These are phyloP conservation scores for Heliamphora pulchella DNA, from an alignment of 179 eudicot genomes.

Conservation along the genomic window DNA sequence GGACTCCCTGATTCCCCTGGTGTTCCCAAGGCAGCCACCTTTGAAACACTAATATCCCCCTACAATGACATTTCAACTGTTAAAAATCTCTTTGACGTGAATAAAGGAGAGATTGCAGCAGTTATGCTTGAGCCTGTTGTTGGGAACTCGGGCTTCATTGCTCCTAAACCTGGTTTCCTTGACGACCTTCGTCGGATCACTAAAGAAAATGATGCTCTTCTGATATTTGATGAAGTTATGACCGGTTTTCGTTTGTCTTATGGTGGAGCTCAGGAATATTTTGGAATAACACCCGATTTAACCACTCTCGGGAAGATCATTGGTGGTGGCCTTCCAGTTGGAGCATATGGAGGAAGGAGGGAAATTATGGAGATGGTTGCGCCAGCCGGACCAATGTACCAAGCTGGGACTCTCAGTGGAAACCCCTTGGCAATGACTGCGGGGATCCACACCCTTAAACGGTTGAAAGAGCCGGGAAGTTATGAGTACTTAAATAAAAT, in stretches of 20 bases:
- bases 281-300: slow-evolving; percentile 78
- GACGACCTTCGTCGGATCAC: slow-evolving; percentile 52
- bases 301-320: slow-evolving; percentile 90
- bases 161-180: slow-evolving; percentile 70
- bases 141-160: slow-evolving; percentile 83
- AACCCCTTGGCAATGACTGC: slow-evolving; percentile 99
- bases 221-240: slow-evolving; percentile 91
- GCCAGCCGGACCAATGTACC: slow-evolving; percentile 92
- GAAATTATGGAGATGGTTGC: slow-evolving; percentile 99
- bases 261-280: slow-evolving; percentile 95
- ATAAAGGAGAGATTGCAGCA: slow-evolving; percentile 78
- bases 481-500: slow-evolving; percentile 70
- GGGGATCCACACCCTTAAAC: slow-evolving; percentile 85
- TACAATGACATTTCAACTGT: slow-evolving; percentile 59
- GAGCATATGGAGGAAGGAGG: slow-evolving; percentile 92
- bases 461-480: slow-evolving; percentile 57
- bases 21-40: slow-evolving; percentile 77
- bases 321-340: slow-evolving; percentile 93
- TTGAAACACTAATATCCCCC: slow-evolving; percentile 66
- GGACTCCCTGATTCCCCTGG: slow-evolving; percentile 98
- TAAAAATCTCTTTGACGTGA: slow-evolving; percentile 43
- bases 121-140: slow-evolving; percentile 87
- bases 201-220: slow-evolving; percentile 58
- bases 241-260: slow-evolving; percentile 85
- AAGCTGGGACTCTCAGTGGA: slow-evolving; percentile 91